A percentile compares a stretch with the other conserved stretches of the same genome.
Conservation (phyloP, 139 green algal genomes). For the Volvox africanus region DNA sequence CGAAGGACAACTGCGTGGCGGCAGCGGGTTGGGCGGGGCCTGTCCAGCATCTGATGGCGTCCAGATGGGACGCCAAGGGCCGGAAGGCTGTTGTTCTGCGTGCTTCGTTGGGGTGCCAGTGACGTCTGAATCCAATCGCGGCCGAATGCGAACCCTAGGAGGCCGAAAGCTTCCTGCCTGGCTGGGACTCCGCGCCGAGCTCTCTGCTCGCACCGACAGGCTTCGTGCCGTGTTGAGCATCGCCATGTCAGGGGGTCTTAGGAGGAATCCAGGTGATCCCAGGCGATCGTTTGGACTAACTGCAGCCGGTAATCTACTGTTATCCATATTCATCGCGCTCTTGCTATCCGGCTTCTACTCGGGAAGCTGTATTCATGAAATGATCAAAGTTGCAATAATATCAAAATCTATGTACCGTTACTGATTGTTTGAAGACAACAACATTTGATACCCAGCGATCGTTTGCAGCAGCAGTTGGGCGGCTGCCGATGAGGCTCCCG, state of each 20-base stretch:
- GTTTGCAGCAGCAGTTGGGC: no score
- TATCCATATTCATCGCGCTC: background rate
- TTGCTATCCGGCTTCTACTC: no score
- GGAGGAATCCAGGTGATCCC: conserved; percentile 1
- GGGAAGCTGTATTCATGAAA: no score
- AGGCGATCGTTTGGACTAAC: background rate
- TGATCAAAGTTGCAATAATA: no score
- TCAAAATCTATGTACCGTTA: no score
- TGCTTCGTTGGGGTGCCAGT: background rate
- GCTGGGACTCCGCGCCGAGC: background rate
- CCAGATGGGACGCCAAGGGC: background rate
- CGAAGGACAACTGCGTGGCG: background rate
- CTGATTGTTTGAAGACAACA: no score
- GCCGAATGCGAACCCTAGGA: background rate
- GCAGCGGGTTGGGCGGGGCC: background rate
- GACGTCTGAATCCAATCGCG: background rate
- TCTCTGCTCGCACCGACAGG: background rate
- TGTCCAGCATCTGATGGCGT: background rate
- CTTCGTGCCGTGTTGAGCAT: background rate
- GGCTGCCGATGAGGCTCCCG: no score
- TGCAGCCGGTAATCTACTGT: background rate
- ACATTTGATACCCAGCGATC: no score
- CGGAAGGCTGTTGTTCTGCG: background rate
- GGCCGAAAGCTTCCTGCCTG: background rate
- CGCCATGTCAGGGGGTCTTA: background rate